Evolutionary conservation across 2,329 filamentous ascomycete genomes (phyloP), one percentile per base, ranked within the genome.

Genomic region (Pseudonectria buxi): DNA sequence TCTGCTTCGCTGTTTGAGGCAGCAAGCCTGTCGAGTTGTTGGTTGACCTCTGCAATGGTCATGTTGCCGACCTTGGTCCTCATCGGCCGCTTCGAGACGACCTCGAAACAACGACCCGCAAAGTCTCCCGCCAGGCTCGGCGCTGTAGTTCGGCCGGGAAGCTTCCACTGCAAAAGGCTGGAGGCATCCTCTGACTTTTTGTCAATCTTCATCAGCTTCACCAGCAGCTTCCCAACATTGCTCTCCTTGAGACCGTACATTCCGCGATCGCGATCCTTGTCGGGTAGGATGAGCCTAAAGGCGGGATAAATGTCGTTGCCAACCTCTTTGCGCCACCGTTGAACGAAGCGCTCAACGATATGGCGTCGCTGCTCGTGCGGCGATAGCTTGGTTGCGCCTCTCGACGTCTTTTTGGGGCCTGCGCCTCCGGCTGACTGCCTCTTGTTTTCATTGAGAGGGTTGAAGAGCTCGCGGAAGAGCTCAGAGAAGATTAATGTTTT

Each of bases 221-320:
- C 85, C n/a, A 96, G 69, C 14, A 96, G 65, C 56, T 88, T 95
- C 9, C 83, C 90, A 40, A 98, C 88, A 5, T 81, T 77, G 56
- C 83, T 89, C 65, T 98, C 92, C 56, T 96, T 96, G 27, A 98
- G 69, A 1, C 90, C 87, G 53, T 96, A 98, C 68, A 95, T 88
- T 13, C 84, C 83, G 31, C 92, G 78, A 53, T 96, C 88, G 26
- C 88, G 78, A 55, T 98, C 92, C 56, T 94, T 94, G 52, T 94
- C 87, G 0, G 90, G 89, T 4, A 95, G 71, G 38, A 96, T 95
- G 30, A 98, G 74, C 14, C 92, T 81, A 59, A 98, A 75, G 2
- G 87, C 90, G 0, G 92, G 92, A 55, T 92, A 96, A 51, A 98
- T 86, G 59, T 98, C 92, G 49, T 86, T 68, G 16, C 92, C 92